phyloP scores from a whole-genome alignment of 1,139 yeast genomes.

The Eremothecium gossypii region DNA sequence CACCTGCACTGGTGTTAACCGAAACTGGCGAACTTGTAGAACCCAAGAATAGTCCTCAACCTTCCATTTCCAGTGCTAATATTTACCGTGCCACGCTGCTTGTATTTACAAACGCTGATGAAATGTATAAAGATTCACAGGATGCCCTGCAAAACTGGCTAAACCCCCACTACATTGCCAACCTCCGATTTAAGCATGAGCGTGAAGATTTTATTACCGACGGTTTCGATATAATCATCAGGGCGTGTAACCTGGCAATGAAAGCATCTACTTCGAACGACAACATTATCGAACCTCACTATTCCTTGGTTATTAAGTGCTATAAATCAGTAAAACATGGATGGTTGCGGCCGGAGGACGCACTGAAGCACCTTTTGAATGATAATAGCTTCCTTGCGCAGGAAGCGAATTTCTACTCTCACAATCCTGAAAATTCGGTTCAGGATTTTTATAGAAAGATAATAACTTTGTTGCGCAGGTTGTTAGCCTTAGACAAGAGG shows the following conservation, averaged over 20 bases:
- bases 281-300: conserved; percentile 64
- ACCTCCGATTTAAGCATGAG: conserved; percentile 45
- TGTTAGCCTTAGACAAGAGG: conserved; percentile 59
- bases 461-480: conserved; percentile 31
- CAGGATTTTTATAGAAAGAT: conserved; percentile 27
- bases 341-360: conserved; percentile 32
- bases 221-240: conserved; percentile 35
- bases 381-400: conserved; percentile 30
- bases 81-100: conserved; percentile 25
- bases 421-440: conserved; percentile 9
- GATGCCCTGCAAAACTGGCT: conserved; percentile 45
- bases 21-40: conserved; percentile 24
- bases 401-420: conserved; percentile 2
- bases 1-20: conserved; percentile 16
- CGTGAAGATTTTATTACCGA: conserved; percentile 21
- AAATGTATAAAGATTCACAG: neutral
- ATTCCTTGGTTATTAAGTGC: conserved; percentile 47
- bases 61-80: conserved; percentile 21
- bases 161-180: conserved; percentile 49
- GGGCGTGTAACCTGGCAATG: conserved; percentile 37
- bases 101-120: conserved; percentile 35
- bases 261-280: conserved; percentile 41
- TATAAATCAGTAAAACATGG: conserved; percentile 46
- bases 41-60: conserved; percentile 18
- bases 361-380: conserved; percentile 32